Percentiles rank a stretch among this genome's conserved stretches.
Conservation (phyloP, 2,329 filamentous ascomycete species). For the Colletotrichum costaricense region DNA sequence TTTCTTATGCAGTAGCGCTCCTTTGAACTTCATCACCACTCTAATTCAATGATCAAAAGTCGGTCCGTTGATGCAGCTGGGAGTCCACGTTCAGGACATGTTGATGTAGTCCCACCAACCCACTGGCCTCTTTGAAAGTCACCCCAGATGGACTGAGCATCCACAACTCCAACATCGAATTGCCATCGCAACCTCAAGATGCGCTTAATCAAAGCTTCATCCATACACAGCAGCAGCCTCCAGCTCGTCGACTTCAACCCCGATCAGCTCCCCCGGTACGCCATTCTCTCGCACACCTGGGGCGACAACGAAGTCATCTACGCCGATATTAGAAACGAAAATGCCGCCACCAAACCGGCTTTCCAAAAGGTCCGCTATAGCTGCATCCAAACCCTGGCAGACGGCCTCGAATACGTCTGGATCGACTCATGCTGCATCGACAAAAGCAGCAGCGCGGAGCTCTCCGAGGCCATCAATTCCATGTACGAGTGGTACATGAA, state of each 20-base stretch:
- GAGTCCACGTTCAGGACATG: not conserved
- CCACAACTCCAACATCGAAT: not conserved
- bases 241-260: not conserved
- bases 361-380: not conserved
- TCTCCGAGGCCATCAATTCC: not conserved
- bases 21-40: not conserved
- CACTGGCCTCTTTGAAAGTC: not conserved
- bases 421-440: not conserved
- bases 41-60: not conserved
- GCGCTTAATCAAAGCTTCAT: not conserved
- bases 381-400: not conserved
- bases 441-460: not conserved
- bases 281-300: not conserved
- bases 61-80: not conserved
- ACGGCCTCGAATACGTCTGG: not conserved
- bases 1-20: not conserved
- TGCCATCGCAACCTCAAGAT: not conserved
- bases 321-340: not conserved
- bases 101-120: not conserved
- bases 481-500: conserved; percentile 34
- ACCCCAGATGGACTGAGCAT: not conserved
- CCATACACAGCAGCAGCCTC: not conserved
- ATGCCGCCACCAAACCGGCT: not conserved
- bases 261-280: not conserved
- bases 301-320: not conserved